A percentile compares a stretch with the other conserved stretches of the same genome.
phyloP scores from a whole-genome alignment of 108 stramenopile genomes.

The Skeletonema grethae region DNA sequence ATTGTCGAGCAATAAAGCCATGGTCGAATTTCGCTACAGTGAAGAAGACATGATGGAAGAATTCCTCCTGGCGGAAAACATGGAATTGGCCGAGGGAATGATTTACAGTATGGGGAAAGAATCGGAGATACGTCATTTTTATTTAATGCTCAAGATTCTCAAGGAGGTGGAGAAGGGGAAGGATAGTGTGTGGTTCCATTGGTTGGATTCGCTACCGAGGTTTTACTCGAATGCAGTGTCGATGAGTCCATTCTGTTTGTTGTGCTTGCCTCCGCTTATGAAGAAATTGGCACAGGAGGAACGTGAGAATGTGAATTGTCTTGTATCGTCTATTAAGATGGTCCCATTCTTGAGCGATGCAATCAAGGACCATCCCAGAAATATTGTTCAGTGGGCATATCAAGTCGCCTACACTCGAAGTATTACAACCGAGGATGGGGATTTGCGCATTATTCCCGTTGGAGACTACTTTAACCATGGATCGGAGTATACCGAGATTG shows the following conservation, averaged over 20 bases:
- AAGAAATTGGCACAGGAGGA: slow-evolving; percentile 28
- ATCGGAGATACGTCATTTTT: slow-evolving; percentile 27
- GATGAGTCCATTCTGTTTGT: slow-evolving; percentile 50
- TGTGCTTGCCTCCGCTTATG: slow-evolving; percentile 39
- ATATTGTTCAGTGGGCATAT: slow-evolving; percentile 26
- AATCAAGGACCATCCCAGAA: slow-evolving; percentile 26
- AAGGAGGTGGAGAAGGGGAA: slow-evolving; percentile 49
- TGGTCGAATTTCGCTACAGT: slow-evolving; percentile 37
- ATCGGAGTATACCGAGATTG: slow-evolving; percentile 40
- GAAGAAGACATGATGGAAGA: not conserved
- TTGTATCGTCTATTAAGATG: slow-evolving; percentile 9
- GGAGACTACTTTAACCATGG: slow-evolving; percentile 62
- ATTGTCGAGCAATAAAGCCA: slow-evolving; percentile 41
- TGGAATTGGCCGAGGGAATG: slow-evolving; percentile 22
- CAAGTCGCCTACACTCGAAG: slow-evolving; percentile 32
- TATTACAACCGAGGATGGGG: slow-evolving; percentile 27
- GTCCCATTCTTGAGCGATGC: slow-evolving; percentile 28
- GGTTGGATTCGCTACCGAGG: slow-evolving; percentile 56
- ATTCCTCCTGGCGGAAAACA: not conserved
- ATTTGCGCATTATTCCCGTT: slow-evolving; percentile 51
- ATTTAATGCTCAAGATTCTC: slow-evolving; percentile 49
- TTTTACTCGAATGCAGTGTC: slow-evolving; percentile 43
- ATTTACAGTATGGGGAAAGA: not conserved
- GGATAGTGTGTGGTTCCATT: slow-evolving; percentile 50
- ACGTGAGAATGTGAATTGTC: slow-evolving; percentile 17